These are phyloP conservation scores for Pilaira anomala DNA, from an alignment of 192 early-diverging fungal genomes.

Conservation along the genomic window DNA sequence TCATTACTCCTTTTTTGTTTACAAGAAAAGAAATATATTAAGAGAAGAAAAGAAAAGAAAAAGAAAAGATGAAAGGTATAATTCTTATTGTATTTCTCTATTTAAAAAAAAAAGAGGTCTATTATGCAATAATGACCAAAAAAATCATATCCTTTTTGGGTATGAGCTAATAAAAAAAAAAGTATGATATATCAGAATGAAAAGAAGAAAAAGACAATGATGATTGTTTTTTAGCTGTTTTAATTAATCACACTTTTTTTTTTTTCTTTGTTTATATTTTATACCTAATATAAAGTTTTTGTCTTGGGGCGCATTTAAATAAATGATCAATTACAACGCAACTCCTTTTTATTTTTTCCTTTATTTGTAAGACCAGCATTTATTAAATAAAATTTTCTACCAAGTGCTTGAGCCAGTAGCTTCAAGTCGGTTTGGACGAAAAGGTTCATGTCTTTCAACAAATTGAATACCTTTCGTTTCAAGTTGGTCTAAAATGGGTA, in stretches of 20 bases:
- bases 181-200: neutral
- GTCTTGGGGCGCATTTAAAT: too few relatives aligned
- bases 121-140: too few relatives aligned
- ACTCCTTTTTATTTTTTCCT: too few relatives aligned
- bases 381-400: conserved; percentile 3
- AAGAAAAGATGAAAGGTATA: neutral
- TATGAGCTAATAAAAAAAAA: neutral
- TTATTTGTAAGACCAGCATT: too few relatives aligned
- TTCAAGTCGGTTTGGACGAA: conserved; percentile 3
- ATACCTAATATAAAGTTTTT: too few relatives aligned
- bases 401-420: conserved; percentile 30
- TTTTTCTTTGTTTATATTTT: too few relatives aligned
- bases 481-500: conserved; percentile 64
- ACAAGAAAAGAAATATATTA: neutral
- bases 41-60: neutral
- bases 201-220: neutral
- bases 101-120: too few relatives aligned
- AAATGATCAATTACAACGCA: too few relatives aligned
- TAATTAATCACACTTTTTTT: too few relatives aligned
- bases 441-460: conserved; percentile 43
- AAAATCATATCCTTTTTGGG: too few relatives aligned
- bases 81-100: neutral
- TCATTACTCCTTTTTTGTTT: neutral
- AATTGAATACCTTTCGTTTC: conserved; percentile 62
- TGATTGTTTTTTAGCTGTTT: neutral